Evolutionary conservation across 495 filamentous ascomycete genomes (phyloP).

Genomic region (Lasiosphaeria ovina): DNA sequence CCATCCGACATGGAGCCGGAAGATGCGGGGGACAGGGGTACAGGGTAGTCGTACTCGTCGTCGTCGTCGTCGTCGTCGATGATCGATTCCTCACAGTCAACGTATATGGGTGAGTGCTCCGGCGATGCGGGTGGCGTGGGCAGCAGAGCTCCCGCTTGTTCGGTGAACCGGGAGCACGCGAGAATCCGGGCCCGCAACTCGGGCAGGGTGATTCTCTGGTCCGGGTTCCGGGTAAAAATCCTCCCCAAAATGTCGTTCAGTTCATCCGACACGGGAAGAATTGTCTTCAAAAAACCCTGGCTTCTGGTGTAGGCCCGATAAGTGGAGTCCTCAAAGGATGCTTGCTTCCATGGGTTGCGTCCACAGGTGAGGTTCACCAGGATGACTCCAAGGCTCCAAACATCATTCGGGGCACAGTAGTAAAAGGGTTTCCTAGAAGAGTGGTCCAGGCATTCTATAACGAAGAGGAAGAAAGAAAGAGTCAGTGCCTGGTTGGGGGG

Average conservation of each 20-base stretch:
- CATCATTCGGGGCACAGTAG: constrained; percentile 89
- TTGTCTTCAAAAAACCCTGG: constrained; percentile 84
- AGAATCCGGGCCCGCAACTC: constrained; percentile 77
- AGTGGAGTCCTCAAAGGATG: constrained; percentile 87
- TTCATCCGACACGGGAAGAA: constrained; percentile 87
- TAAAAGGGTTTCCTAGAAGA: constrained; percentile 81
- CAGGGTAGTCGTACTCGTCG: constrained; percentile 33
- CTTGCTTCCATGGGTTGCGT: constrained; percentile 97
- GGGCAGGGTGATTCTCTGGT: constrained; percentile 77
- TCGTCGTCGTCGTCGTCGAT: constrained; percentile 35
- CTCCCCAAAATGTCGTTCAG: constrained; percentile 83
- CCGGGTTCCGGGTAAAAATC: constrained; percentile 87
- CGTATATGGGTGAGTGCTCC: constrained; percentile 39
- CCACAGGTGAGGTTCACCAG: constrained; percentile 97
- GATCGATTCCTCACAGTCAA: constrained; percentile 42
- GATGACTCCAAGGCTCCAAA: constrained; percentile 97
- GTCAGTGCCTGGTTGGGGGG: constrained; percentile 27
- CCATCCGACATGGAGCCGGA: constrained; percentile 41
- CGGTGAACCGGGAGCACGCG: constrained; percentile 74
- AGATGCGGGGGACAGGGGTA: constrained; percentile 40
- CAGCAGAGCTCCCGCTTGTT: constrained; percentile 33
- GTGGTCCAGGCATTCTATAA: constrained; percentile 87
- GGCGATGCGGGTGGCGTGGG: constrained; percentile 39
- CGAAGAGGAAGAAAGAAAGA: constrained; percentile 22
- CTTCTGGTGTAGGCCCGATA: constrained; percentile 90